Evolutionary conservation across 768 basidiomycete genomes (phyloP), one percentile per base, ranked within the genome.

Genomic region (Omphalotus guepiniiformis): DNA sequence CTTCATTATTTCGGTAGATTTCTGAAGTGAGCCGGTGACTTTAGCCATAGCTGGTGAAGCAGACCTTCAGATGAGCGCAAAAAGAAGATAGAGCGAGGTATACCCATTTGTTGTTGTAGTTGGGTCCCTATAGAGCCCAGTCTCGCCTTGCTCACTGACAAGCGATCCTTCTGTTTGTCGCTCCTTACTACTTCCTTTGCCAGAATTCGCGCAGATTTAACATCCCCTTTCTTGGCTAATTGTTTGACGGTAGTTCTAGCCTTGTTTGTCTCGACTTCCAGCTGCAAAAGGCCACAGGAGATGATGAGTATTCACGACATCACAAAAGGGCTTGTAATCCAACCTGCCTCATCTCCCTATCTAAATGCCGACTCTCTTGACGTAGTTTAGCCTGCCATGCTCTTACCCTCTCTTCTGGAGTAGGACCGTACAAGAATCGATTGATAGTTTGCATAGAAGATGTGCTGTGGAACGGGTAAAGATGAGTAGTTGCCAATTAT

Each of bases 1-100:
- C 68, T 88, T 98, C 94, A 99, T 98, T 52, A 98, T 97, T 64
- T 98, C 94, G 1, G 95, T 93, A 6, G 93, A 96, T 66, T 93
- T 96, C 68, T 97, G 95, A 52, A 99, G 72, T 5, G 94, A 82
- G n/a, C 96, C 96, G 7, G 96, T 97, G 32, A 98, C 91, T 71
- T 98, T 99, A 53, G 85, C 67, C 86, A 97, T 88, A 0, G 96
- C 96, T 98, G 55, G 18, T 28, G 15, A 29, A 34, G 15, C 42
- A 25, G 35, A 50, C 29, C 27, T 40, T 23, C 41, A 38, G 21
- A 21, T 52, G 30, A 49, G 36, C 6, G 19, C 8, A 15, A 6
- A 18, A 44, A 9, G 6, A 45, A 30, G 15, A 26, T 42, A 37
- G 19, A 9, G 16, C 12, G 12, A 40, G 28, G 70, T 85, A 55